phyloP scores from a whole-genome alignment of 73 alveolate species.

The Blepharisma stoltei region DNA sequence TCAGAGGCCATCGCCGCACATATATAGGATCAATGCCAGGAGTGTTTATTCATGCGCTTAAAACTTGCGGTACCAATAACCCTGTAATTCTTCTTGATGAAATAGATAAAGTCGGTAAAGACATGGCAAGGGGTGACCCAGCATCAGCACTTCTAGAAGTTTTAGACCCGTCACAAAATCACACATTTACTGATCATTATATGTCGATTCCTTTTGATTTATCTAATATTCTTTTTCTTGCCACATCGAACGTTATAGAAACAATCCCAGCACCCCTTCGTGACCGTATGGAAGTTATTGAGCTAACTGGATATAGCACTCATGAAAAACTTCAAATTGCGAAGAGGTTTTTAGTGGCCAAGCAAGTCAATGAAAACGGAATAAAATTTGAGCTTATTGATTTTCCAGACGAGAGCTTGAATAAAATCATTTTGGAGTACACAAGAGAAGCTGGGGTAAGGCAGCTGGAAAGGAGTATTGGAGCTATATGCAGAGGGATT shows the following conservation, averaged over 20 bases:
- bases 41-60: slow-evolving; percentile 77
- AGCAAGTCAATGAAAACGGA: slow-evolving; percentile 73
- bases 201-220: slow-evolving; percentile 75
- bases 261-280: slow-evolving; percentile 73
- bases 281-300: slow-evolving; percentile 90
- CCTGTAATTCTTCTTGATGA: slow-evolving; percentile 96
- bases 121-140: slow-evolving; percentile 91
- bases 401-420: slow-evolving; percentile 49
- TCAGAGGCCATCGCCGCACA: slow-evolving; percentile 95
- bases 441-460: slow-evolving; percentile 91
- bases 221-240: slow-evolving; percentile 71
- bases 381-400: slow-evolving; percentile 68
- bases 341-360: slow-evolving; percentile 63
- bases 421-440: slow-evolving; percentile 47
- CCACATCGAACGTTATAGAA: slow-evolving; percentile 79
- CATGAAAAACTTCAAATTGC: slow-evolving; percentile 88
- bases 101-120: slow-evolving; percentile 82
- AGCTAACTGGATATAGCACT: slow-evolving; percentile 69
- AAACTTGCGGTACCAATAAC: slow-evolving; percentile 54
- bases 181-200: slow-evolving; percentile 83
- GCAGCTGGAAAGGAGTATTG: slow-evolving; percentile 74
- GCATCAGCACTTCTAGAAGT: slow-evolving; percentile 66
- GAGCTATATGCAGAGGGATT: slow-evolving; percentile 62
- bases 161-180: slow-evolving; percentile 49
- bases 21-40: slow-evolving; percentile 96